Base-by-base conservation (phyloP, 257 asterid species). In the Leonotis leonurus region DNA sequence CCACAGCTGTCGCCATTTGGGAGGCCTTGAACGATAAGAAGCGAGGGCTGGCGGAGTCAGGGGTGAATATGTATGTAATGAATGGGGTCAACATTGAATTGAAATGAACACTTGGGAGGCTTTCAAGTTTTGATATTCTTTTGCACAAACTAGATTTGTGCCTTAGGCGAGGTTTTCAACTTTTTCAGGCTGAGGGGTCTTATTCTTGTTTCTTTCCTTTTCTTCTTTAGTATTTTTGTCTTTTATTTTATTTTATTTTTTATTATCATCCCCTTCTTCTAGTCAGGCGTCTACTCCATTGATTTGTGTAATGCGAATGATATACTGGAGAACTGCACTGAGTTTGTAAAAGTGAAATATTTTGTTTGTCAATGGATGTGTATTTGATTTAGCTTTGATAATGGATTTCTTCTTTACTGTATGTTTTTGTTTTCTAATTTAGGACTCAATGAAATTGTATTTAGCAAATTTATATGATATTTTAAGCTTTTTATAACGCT, bases 41-140 rank as follows among this genome's bases (percentile, higher is more conserved):
- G 77, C 77, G 5, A 20, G 78, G 81, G 72, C 68, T 39, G 78
- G 70, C 70, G 73, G 60, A 36, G 39, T 64, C 3, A 52, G 56
- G 62, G 80, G 67, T 60, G 46, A 55, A 70, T 55, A 57, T 75
- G 80, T 62, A 70, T 45, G 46, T 70, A 55, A 51, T 33, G 11
- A 33, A 56, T 1, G 58, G 78, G 56, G 10, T 68, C 63, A 75
- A 73, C 43, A 71, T 71, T 48, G 64, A 33, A 33, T n/a, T n/a
- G n/a, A n/a, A n/a, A 33, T 8, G 74, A 25, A 37, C 21, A 46
- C 43, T 56, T 59, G 37, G 75, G 64, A 68, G 75, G 75, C 57
- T 45, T 60, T 76, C 56, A 64, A 72, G 75, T 72, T 76, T 72
- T 72, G 75, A n/a, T 72, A 72, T 76, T 72, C 68, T 68, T 76